Evolutionary conservation across 108 stramenopile genomes (phyloP).

Genomic region (Nannochloropsis oceanica): DNA sequence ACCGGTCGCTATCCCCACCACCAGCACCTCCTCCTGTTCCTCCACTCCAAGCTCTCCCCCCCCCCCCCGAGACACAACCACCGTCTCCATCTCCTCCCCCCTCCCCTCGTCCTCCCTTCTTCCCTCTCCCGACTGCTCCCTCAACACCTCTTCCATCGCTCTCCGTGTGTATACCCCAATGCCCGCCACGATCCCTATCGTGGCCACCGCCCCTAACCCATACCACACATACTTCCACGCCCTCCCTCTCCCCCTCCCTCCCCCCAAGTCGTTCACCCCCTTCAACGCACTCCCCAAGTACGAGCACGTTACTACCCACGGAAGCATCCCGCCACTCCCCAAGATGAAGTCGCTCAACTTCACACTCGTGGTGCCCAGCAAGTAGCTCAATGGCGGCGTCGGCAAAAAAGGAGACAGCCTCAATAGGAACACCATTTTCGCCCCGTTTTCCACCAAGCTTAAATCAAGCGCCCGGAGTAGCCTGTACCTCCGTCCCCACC

Average conservation of each 20-base stretch:
- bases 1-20: no score
- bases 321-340: neutral
- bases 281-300: neutral
- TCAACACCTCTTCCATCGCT: neutral
- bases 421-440: neutral
- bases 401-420: neutral
- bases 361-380: neutral
- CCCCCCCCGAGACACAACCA: no score
- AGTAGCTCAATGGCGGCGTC: neutral
- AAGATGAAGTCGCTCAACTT: neutral
- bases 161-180: neutral
- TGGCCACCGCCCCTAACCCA: neutral
- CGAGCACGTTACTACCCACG: neutral
- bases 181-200: neutral
- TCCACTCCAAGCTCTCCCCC: no score
- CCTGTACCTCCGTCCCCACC: neutral
- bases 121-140: neutral
- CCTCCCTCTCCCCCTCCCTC: neutral
- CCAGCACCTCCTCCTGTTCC: no score
- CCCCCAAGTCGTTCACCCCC: neutral
- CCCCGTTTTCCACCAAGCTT: neutral
- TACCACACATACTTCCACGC: neutral
- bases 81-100: no score
- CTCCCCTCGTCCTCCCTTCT: neutral
- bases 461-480: neutral